phyloP scores from a whole-genome alignment of 2,329 filamentous ascomycete genomes.

The Diatrype stigma region DNA sequence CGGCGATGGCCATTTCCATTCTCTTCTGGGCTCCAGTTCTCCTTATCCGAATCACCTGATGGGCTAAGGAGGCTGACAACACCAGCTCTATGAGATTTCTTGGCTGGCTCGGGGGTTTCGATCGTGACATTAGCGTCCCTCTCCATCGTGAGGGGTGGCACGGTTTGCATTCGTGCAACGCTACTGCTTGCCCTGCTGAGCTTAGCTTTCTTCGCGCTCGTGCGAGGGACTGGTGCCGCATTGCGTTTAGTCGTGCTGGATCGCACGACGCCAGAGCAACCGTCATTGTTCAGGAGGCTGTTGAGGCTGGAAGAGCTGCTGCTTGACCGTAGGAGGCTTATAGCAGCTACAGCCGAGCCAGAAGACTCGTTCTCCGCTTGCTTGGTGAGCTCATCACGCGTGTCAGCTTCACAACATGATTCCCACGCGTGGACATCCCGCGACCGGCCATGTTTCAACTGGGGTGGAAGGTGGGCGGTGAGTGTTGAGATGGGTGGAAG shows the following conservation, averaged over 20 bases:
- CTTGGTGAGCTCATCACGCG: conserved; percentile 72
- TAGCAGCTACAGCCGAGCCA: conserved; percentile 76
- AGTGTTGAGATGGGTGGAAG: conserved; percentile 53
- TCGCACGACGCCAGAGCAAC: conserved; percentile 35
- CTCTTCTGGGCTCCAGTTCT: conserved; percentile 71
- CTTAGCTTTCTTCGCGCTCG: conserved; percentile 55
- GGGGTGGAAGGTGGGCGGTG: conserved; percentile 48
- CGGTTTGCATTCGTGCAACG: conserved; percentile 54
- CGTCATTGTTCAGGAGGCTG: conserved; percentile 31
- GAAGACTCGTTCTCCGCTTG: conserved; percentile 76
- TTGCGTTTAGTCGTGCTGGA: conserved; percentile 65
- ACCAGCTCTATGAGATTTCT: conserved; percentile 34
- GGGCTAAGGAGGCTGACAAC: conserved; percentile 37
- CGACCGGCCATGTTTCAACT: conserved; percentile 66
- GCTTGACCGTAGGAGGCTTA: conserved; percentile 73
- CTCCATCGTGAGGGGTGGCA: conserved; percentile 25
- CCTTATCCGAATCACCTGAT: conserved; percentile 80
- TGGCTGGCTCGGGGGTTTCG: conserved; percentile 17
- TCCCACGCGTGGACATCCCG: conserved; percentile 89
- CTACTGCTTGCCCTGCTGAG: conserved; percentile 59
- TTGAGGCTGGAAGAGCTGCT: conserved; percentile 46
- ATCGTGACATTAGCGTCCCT: conserved; percentile 9
- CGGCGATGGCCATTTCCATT: conserved; percentile 34
- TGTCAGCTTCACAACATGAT: conserved; percentile 78
- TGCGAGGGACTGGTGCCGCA: conserved; percentile 32